Conservation (phyloP, 192 early-diverging fungal species). For the Thoreauomyces humboldtii region DNA sequence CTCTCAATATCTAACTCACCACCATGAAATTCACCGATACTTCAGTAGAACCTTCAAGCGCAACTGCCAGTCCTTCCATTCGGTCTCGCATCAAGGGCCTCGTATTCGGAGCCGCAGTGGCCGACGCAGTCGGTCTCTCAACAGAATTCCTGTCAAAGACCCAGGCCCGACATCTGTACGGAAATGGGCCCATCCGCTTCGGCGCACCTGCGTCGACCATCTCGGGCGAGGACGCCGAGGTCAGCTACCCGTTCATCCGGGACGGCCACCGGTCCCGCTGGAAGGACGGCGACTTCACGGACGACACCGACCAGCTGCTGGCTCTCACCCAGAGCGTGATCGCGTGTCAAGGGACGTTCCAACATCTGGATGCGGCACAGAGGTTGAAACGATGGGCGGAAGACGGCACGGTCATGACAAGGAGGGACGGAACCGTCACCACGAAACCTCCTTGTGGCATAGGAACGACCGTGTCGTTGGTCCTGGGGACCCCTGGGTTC, state of each 20-base stretch:
- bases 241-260: conserved; percentile 23
- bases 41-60: not conserved
- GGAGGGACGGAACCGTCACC: too few relatives aligned
- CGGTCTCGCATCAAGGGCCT: conserved; percentile 15
- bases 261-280: conserved; percentile 45
- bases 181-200: conserved; percentile 59
- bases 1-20: not conserved
- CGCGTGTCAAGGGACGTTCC: conserved; percentile 42
- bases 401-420: conserved; percentile 38
- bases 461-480: conserved; percentile 48
- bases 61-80: too few relatives aligned
- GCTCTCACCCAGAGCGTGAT: conserved; percentile 49
- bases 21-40: too few relatives aligned
- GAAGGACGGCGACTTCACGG: conserved; percentile 47
- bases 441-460: conserved; percentile 59
- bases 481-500: conserved; percentile 46
- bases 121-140: conserved; percentile 62
- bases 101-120: conserved; percentile 54
- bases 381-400: conserved; percentile 50
- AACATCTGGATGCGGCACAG: conserved; percentile 48
- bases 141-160: conserved; percentile 59
- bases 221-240: conserved; percentile 32
- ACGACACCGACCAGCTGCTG: conserved; percentile 57
- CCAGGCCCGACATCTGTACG: conserved; percentile 45
- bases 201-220: conserved; percentile 26